Evolutionary conservation across 129 eudicot species (phyloP).

Genomic region (Centella asiatica): DNA sequence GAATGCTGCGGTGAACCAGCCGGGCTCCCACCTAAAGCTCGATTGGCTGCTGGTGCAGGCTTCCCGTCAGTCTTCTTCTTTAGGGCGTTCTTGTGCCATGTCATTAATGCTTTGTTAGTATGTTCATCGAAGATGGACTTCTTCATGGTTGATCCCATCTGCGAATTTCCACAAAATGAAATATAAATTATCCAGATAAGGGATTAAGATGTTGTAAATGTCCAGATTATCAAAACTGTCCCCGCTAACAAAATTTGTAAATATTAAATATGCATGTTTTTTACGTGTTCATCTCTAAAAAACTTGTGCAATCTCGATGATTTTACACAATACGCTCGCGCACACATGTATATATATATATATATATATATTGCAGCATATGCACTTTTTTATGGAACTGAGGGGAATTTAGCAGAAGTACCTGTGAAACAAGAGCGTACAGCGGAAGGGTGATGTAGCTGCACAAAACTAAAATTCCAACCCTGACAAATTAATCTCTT

Average conservation of each 20-base stretch:
- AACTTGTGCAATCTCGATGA: too few species aligned
- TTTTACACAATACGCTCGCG: too few species aligned
- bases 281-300: too few species aligned
- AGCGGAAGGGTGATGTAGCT: conserved; percentile 91
- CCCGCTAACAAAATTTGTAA: too few species aligned
- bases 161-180: conserved; percentile 7
- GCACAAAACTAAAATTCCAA: conserved; percentile 51
- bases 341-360: too few species aligned
- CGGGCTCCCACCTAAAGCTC: conserved; percentile 26
- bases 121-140: conserved; percentile 81
- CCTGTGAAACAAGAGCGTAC: conserved; percentile 95
- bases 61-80: conserved; percentile 26
- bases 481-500: conserved; percentile 41
- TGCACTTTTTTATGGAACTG: too few species aligned
- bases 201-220: background rate
- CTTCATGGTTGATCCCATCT: conserved; percentile 99
- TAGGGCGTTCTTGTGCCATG: conserved; percentile 65
- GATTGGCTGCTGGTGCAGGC: conserved; percentile 16
- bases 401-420: conserved; percentile 1
- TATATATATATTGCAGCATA: too few species aligned
- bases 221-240: too few species aligned
- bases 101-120: conserved; percentile 69
- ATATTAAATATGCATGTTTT: too few species aligned
- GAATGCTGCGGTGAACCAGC: background rate
- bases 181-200: background rate